Evolutionary conservation across 2,329 filamentous ascomycete species (phyloP).

Genomic region (Fusarium heterosporum): DNA sequence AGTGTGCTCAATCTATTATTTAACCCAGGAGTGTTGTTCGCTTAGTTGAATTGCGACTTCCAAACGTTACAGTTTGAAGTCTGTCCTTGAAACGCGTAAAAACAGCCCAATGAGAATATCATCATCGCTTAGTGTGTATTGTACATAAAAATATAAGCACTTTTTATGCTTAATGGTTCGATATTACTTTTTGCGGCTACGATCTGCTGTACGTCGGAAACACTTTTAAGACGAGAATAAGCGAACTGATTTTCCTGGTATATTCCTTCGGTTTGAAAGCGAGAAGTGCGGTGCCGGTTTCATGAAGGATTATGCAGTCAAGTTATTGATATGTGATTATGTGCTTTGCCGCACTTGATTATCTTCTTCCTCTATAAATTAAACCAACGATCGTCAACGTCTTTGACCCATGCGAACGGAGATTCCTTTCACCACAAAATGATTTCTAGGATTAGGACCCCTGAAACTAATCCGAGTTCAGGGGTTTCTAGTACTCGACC

Average conservation of each 20-base stretch:
- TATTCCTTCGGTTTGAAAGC: background rate
- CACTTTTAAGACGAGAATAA: background rate
- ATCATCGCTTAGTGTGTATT: background rate
- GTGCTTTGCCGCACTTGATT: background rate
- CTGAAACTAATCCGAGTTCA: constrained; percentile 14
- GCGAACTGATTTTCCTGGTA: background rate
- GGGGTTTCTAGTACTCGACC: constrained; percentile 13
- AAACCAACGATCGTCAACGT: background rate
- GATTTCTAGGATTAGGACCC: constrained; percentile 2
- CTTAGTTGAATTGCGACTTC: background rate
- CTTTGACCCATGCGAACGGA: background rate
- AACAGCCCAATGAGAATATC: background rate
- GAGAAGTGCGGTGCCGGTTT: background rate
- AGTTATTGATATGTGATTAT: background rate
- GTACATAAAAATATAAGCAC: background rate
- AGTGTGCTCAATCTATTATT: background rate
- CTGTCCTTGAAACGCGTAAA: background rate
- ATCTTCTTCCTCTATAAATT: background rate
- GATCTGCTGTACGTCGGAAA: background rate
- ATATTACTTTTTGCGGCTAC: background rate
- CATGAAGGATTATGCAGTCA: background rate
- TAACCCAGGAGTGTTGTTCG: background rate
- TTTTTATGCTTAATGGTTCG: background rate
- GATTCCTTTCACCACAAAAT: constrained; percentile 1
- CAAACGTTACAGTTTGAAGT: background rate